Conservation (phyloP, 306 rosid genomes). For the Quercus dentata region DNA sequence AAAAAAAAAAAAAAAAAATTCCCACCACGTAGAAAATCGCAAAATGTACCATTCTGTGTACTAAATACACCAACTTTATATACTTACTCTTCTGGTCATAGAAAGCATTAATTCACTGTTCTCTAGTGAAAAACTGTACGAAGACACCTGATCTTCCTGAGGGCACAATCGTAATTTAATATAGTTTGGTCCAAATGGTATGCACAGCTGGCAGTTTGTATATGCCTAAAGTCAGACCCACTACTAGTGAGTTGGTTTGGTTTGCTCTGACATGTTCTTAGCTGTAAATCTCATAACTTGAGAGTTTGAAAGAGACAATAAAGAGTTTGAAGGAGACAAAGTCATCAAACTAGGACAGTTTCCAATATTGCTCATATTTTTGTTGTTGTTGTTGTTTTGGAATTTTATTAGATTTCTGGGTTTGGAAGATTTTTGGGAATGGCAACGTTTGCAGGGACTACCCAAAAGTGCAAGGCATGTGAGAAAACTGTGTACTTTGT, state of each 20-base stretch:
- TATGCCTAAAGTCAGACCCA: conserved; percentile 26
- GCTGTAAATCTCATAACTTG: conserved; percentile 22
- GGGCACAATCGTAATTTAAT: conserved; percentile 28
- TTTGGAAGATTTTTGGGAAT: conserved; percentile 27
- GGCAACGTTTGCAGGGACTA: conserved; percentile 86
- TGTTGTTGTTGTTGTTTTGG: conserved; percentile 21
- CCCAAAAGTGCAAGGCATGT: conserved; percentile 94
- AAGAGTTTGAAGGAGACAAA: not conserved
- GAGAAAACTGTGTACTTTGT: conserved; percentile 86
- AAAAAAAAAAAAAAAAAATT: too few species aligned
- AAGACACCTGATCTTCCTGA: not conserved
- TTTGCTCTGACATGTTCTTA: conserved; percentile 27
- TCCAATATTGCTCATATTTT: not conserved
- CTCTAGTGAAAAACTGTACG: not conserved
- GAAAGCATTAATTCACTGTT: not conserved
- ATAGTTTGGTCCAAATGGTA: not conserved
- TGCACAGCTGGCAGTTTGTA: conserved; percentile 22
- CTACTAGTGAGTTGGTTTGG: conserved; percentile 7
- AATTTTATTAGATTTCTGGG: conserved; percentile 6
- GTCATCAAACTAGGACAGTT: not conserved
- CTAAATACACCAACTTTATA: too few species aligned
- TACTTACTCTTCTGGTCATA: not conserved
- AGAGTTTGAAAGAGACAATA: conserved; percentile 7
- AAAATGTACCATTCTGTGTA: not conserved
- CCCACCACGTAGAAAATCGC: not conserved